A percentile compares a stretch with the other conserved stretches of the same genome.
phyloP scores from a whole-genome alignment of 257 asterid genomes.

The Apocynum venetum region DNA sequence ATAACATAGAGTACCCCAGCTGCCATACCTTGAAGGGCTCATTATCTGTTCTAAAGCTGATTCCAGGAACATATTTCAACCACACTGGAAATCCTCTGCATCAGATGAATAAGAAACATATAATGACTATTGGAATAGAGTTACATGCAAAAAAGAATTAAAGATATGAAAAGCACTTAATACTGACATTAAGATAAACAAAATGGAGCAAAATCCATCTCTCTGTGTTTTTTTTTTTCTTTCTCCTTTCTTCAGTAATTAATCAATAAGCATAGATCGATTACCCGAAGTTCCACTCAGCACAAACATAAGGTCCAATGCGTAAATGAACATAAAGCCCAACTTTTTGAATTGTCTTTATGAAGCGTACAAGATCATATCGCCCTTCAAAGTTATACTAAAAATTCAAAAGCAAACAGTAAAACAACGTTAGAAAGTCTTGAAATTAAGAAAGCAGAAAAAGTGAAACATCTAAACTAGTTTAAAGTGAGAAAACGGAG shows the following conservation, averaged over 20 bases:
- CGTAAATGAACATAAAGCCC: constrained; percentile 57
- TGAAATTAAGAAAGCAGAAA: background rate
- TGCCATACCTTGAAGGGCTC: constrained; percentile 57
- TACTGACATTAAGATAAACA: background rate
- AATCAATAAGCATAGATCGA: background rate
- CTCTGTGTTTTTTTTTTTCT: background rate
- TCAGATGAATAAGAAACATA: constrained; percentile 4
- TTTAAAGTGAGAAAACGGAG: background rate
- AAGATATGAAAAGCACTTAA: background rate
- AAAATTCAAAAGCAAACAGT: constrained; percentile 12
- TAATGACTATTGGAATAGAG: background rate
- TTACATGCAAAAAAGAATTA: background rate
- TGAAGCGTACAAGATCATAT: constrained; percentile 60
- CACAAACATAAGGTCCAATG: constrained; percentile 74
- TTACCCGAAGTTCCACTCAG: constrained; percentile 83
- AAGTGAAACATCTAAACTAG: background rate
- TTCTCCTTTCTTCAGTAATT: background rate
- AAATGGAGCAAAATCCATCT: background rate
- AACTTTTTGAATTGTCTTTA: constrained; percentile 51
- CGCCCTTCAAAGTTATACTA: constrained; percentile 64
- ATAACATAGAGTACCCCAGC: background rate
- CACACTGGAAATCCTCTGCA: constrained; percentile 81
- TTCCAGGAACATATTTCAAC: constrained; percentile 70
- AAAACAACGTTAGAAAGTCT: constrained; percentile 1
- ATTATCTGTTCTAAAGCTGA: constrained; percentile 69